Evolutionary conservation across 805 yeast genomes (phyloP).

Genomic region (Yarrowia divulgata): DNA sequence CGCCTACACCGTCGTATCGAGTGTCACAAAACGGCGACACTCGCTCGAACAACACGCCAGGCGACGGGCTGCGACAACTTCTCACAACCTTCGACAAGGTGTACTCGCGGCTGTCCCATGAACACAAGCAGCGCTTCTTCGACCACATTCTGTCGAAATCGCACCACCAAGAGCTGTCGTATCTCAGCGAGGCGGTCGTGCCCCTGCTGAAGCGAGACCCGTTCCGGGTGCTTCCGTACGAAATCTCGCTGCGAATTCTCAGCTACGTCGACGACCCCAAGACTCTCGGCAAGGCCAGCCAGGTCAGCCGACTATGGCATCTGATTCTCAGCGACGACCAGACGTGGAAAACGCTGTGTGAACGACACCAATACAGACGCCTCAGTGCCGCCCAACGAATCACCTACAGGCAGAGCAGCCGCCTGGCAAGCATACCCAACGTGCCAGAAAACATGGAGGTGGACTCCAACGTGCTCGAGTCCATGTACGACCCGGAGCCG

Average conservation of each 20-base stretch:
- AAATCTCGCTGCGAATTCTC: conserved; percentile 79
- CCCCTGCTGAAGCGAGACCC: conserved; percentile 54
- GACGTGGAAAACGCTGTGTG: conserved; percentile 54
- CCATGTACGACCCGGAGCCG: conserved; percentile 50
- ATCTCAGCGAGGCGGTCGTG: conserved; percentile 46
- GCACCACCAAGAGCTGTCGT: conserved; percentile 43
- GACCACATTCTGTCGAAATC: conserved; percentile 20
- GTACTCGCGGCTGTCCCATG: conserved; percentile 9
- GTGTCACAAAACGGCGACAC: conserved; percentile 15
- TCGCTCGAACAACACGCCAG: not conserved
- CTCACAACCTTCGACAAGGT: conserved; percentile 11
- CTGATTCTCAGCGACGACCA: conserved; percentile 53
- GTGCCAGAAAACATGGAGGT: conserved; percentile 36
- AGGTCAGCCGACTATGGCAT: conserved; percentile 84
- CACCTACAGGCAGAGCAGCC: conserved; percentile 24
- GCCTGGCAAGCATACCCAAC: conserved; percentile 24
- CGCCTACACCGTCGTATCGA: conserved; percentile 27
- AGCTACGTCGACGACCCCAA: conserved; percentile 84
- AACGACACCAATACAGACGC: conserved; percentile 51
- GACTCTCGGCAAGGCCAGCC: conserved; percentile 90
- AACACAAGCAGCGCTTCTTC: conserved; percentile 18
- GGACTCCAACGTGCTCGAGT: conserved; percentile 46
- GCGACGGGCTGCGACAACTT: conserved; percentile 9
- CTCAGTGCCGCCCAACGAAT: conserved; percentile 49
- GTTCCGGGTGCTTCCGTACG: conserved; percentile 69